These are phyloP conservation scores for Monosporozyma unispora DNA, from an alignment of 805 yeast species.

Conservation along the genomic window DNA sequence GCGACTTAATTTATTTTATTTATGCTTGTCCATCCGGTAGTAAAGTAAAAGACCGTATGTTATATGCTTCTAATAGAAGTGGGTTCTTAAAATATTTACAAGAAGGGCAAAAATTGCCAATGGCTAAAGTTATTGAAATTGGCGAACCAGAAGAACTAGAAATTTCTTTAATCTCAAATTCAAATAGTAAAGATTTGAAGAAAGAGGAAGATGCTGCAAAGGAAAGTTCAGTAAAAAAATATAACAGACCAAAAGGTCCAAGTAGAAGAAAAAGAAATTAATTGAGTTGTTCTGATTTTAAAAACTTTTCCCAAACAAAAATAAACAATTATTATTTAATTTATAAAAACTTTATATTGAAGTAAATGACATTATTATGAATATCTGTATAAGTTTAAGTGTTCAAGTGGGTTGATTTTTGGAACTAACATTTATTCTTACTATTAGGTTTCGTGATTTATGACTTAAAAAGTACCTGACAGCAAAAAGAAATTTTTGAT, in stretches of 20 bases:
- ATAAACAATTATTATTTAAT: background rate
- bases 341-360: background rate
- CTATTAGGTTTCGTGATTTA: too few relatives aligned
- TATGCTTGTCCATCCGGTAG: conserved; percentile 89
- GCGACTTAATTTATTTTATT: conserved; percentile 46
- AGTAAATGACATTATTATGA: background rate
- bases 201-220: conserved; percentile 10
- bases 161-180: conserved; percentile 26
- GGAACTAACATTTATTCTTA: too few relatives aligned
- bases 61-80: conserved; percentile 74
- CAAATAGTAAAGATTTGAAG: conserved; percentile 30
- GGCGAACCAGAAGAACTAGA: conserved; percentile 70
- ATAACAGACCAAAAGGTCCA: conserved; percentile 64
- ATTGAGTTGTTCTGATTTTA: background rate
- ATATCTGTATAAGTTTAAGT: too few relatives aligned
- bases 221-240: conserved; percentile 23
- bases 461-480: too few relatives aligned
- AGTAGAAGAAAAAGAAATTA: conserved; percentile 36
- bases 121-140: conserved; percentile 50
- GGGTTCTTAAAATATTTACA: conserved; percentile 49
- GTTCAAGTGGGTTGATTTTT: too few relatives aligned
- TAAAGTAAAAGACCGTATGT: conserved; percentile 83
- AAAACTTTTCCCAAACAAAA: background rate
- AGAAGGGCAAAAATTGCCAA: conserved; percentile 26
- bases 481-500: conserved; percentile 47